A percentile compares a stretch with the other conserved stretches of the same genome.
These are phyloP conservation scores for Talaromyces wortmannii DNA, from an alignment of 495 filamentous ascomycete genomes.

Conservation along the genomic window DNA sequence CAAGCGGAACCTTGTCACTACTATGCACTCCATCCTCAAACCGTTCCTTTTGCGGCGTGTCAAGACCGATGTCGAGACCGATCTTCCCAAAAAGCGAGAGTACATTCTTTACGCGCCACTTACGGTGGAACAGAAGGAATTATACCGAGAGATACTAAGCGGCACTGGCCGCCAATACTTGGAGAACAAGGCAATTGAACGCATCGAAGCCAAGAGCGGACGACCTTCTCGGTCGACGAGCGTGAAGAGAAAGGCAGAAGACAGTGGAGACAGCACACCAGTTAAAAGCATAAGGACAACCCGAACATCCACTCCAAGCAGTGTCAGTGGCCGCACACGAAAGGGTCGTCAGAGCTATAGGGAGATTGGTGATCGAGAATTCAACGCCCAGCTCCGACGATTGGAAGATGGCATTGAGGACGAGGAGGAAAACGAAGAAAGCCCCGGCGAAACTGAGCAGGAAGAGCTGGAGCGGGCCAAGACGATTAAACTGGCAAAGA, in stretches of 20 bases:
- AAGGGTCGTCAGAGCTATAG: slow-evolving; percentile 59
- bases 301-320: slow-evolving; percentile 60
- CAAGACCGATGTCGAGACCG: slow-evolving; percentile 86
- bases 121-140: slow-evolving; percentile 77
- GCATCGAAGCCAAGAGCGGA: slow-evolving; percentile 33
- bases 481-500: slow-evolving; percentile 74
- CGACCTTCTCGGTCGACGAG: slow-evolving; percentile 27
- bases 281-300: slow-evolving; percentile 72
- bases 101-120: slow-evolving; percentile 92
- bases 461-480: slow-evolving; percentile 62
- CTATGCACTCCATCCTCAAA: slow-evolving; percentile 87
- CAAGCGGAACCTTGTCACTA: slow-evolving; percentile 77
- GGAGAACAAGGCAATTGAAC: slow-evolving; percentile 76
- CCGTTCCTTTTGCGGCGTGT: slow-evolving; percentile 83
- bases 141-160: slow-evolving; percentile 80
- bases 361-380: slow-evolving; percentile 68
- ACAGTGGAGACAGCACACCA: slow-evolving; percentile 28
- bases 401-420: slow-evolving; percentile 47
- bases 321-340: slow-evolving; percentile 33
- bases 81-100: slow-evolving; percentile 91
- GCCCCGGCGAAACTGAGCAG: slow-evolving; percentile 39
- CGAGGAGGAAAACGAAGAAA: slow-evolving; percentile 39
- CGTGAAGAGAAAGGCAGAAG: slow-evolving; percentile 48
- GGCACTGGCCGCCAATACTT: slow-evolving; percentile 74
- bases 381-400: slow-evolving; percentile 60